phyloP scores from a whole-genome alignment of 225 moss, liverwort and hornwort genomes.

The Physcomitrium patens region DNA sequence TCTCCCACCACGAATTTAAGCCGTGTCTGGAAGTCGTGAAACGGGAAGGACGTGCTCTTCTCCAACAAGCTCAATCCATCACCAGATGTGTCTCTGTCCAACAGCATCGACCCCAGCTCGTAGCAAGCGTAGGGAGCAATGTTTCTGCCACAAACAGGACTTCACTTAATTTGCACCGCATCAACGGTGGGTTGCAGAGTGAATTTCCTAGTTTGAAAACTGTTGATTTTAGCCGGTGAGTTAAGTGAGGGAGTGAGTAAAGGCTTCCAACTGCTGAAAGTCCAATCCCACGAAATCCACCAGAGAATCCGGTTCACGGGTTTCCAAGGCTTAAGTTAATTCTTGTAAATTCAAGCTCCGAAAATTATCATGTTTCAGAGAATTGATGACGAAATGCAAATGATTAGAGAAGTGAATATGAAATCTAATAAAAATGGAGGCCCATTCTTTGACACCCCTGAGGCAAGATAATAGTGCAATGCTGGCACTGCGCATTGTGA shows the following conservation, averaged over 20 bases:
- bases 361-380: too few relatives aligned
- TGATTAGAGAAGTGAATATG: too few relatives aligned
- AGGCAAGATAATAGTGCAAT: neutral
- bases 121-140: conserved; percentile 79
- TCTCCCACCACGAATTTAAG: conserved; percentile 90
- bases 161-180: neutral
- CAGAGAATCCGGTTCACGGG: too few relatives aligned
- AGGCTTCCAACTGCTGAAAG: too few relatives aligned
- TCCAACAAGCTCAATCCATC: conserved; percentile 79
- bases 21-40: conserved; percentile 86
- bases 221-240: too few relatives aligned
- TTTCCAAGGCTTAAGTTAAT: too few relatives aligned
- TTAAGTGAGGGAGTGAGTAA: too few relatives aligned
- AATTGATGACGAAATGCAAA: too few relatives aligned
- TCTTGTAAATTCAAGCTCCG: too few relatives aligned
- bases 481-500: neutral
- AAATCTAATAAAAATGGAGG: too few relatives aligned
- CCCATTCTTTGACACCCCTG: neutral
- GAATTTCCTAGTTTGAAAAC: too few relatives aligned
- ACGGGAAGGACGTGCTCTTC: conserved; percentile 70
- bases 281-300: too few relatives aligned
- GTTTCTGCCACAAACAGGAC: conserved; percentile 48
- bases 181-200: neutral
- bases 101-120: conserved; percentile 84
- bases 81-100: conserved; percentile 67